These are phyloP conservation scores for Microbotryomycetes sp. DNA, from an alignment of 1,284 basidiomycete genomes.

Conservation along the genomic window DNA sequence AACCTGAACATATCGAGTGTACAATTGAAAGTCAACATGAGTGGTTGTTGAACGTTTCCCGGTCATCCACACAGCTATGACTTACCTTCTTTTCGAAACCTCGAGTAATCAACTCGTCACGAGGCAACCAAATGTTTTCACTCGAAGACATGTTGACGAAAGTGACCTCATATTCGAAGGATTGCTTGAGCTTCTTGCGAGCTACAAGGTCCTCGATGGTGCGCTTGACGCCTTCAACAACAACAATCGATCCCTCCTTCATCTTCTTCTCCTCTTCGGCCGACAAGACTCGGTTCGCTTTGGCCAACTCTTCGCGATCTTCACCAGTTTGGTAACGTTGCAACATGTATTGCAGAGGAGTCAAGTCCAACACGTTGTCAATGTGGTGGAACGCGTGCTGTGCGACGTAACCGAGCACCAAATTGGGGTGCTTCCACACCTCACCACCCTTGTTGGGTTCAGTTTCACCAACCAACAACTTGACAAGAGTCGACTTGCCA, in stretches of 20 bases:
- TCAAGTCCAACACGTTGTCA: slow-evolving; percentile 95
- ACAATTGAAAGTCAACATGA: slow-evolving; percentile 26
- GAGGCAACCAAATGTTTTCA: slow-evolving; percentile 93
- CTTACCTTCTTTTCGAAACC: slow-evolving; percentile 82
- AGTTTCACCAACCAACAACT: slow-evolving; percentile 94
- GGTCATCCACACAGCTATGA: too few relatives aligned
- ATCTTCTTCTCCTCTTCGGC: slow-evolving; percentile 90
- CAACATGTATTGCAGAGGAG: slow-evolving; percentile 95
- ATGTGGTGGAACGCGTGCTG: slow-evolving; percentile 98
- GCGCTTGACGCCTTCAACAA: slow-evolving; percentile 91
- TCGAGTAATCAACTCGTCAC: slow-evolving; percentile 94
- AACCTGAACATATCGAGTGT: slow-evolving; percentile 58
- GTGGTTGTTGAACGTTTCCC: too few relatives aligned
- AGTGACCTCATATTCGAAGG: slow-evolving; percentile 69
- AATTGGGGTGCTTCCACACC: slow-evolving; percentile 98
- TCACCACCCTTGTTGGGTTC: slow-evolving; percentile 94
- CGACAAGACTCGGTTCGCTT: slow-evolving; percentile 78
- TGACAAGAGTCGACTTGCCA: slow-evolving; percentile 97
- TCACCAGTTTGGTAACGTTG: slow-evolving; percentile 99
- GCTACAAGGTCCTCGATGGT: slow-evolving; percentile 82
- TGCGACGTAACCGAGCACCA: slow-evolving; percentile 97
- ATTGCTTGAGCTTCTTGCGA: slow-evolving; percentile 98
- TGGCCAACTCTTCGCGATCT: slow-evolving; percentile 91
- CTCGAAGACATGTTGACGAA: slow-evolving; percentile 63
- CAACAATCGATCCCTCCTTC: slow-evolving; percentile 82